Percentiles rank a stretch among this genome's conserved stretches.
Evolutionary conservation across 495 filamentous ascomycete genomes (phyloP).

Genomic region (Amniculicola lignicola): DNA sequence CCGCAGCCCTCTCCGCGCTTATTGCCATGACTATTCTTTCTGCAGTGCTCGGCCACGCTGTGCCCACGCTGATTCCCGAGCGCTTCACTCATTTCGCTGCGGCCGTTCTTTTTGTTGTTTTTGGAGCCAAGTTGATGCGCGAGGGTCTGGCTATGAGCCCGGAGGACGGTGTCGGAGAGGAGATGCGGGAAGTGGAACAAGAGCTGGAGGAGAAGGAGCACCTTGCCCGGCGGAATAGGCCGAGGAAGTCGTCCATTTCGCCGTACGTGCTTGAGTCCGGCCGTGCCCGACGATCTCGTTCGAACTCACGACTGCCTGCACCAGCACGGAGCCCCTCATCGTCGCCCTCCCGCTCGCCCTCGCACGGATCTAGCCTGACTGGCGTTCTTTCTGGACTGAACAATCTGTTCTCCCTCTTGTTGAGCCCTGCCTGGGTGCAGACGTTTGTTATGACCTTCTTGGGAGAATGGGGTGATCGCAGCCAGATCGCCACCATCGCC

Average conservation of each 20-base stretch:
- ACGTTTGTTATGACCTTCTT: conserved; percentile 99
- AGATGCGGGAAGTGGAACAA: conserved; percentile 95
- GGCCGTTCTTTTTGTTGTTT: conserved; percentile 79
- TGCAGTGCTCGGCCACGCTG: conserved; percentile 88
- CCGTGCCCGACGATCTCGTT: conserved; percentile 53
- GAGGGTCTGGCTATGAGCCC: conserved; percentile 86
- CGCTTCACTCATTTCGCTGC: conserved; percentile 82
- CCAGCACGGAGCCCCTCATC: conserved; percentile 58
- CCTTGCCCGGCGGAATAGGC: conserved; percentile 46
- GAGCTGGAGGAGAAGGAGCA: conserved; percentile 94
- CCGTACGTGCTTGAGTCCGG: conserved; percentile 67
- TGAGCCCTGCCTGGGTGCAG: conserved; percentile 97
- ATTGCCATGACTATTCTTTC: conserved; percentile 96
- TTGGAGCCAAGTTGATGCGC: conserved; percentile 78
- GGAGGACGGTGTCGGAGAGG: conserved; percentile 84
- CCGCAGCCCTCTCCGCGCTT: conserved; percentile 85
- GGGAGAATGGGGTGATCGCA: conserved; percentile 96
- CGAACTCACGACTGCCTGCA: conserved; percentile 58
- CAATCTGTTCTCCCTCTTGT: conserved; percentile 81
- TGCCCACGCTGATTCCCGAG: conserved; percentile 87
- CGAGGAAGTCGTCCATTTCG: conserved; percentile 54
- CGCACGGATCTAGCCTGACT: conserved; percentile 47
- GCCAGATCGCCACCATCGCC: conserved; percentile 96
- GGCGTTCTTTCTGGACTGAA: conserved; percentile 59
- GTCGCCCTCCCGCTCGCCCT: conserved; percentile 58